Evolutionary conservation across 1,139 yeast genomes (phyloP).

Genomic region (Blastobotrys elegans): DNA sequence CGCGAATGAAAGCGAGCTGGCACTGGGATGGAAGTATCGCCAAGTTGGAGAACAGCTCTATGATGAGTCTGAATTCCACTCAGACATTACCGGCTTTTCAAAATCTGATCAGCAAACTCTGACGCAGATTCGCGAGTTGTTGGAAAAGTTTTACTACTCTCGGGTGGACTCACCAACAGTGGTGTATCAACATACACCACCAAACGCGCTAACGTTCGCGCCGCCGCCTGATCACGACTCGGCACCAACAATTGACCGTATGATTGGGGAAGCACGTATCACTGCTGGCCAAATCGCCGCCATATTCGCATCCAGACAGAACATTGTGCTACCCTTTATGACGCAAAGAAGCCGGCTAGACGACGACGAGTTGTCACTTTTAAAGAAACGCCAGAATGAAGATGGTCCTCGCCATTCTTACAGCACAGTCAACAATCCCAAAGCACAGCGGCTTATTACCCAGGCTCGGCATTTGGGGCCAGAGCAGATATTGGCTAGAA

Average conservation of each 20-base stretch:
- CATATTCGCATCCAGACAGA: background rate
- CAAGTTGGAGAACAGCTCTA: slow-evolving; percentile 10
- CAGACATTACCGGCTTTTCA: background rate
- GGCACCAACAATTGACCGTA: background rate
- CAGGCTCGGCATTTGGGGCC: slow-evolving; percentile 2
- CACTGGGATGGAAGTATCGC: slow-evolving; percentile 11
- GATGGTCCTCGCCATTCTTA: too few species aligned
- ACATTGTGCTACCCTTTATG: slow-evolving; percentile 1
- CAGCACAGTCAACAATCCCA: too few species aligned
- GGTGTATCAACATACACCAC: background rate
- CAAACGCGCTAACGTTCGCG: background rate
- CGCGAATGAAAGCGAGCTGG: slow-evolving; percentile 9
- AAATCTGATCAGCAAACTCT: background rate
- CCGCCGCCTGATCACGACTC: background rate
- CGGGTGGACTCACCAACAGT: slow-evolving; percentile 10
- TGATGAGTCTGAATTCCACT: background rate
- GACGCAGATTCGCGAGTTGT: slow-evolving; percentile 3
- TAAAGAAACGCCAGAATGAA: too few species aligned
- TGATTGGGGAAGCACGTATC: slow-evolving; percentile 18
- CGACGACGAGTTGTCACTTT: background rate
- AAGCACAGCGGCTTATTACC: background rate
- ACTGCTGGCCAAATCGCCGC: slow-evolving; percentile 10
- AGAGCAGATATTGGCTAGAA: background rate
- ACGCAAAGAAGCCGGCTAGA: background rate
- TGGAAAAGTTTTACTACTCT: slow-evolving; percentile 16